phyloP scores from a whole-genome alignment of 768 basidiomycete genomes.

The Naganishia randhawae region DNA sequence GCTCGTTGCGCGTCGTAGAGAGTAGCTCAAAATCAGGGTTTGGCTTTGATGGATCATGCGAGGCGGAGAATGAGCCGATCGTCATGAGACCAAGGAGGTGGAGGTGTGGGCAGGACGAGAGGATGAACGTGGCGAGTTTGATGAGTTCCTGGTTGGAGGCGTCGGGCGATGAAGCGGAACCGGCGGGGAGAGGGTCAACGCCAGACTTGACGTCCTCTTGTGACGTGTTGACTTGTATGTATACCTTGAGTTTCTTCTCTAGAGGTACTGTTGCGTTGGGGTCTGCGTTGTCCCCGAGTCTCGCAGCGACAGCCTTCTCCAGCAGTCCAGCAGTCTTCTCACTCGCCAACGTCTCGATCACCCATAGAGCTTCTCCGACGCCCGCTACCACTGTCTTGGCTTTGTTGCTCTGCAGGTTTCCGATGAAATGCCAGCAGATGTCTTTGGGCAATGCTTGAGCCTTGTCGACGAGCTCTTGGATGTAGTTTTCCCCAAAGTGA shows the following conservation, averaged over 20 bases:
- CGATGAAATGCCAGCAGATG: constrained; percentile 97
- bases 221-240: constrained; percentile 93
- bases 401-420: constrained; percentile 88
- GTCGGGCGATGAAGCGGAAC: constrained; percentile 22
- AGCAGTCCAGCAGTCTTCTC: constrained; percentile 73
- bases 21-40: constrained; percentile 75
- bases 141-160: constrained; percentile 57
- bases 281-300: constrained; percentile 53
- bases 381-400: constrained; percentile 58
- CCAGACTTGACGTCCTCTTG: constrained; percentile 89
- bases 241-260: constrained; percentile 73
- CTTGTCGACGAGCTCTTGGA: constrained; percentile 86
- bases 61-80: constrained; percentile 77
- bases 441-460: constrained; percentile 75
- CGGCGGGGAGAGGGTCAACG: constrained; percentile 58
- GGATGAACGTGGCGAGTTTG: constrained; percentile 66
- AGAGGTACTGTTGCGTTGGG: too few species aligned
- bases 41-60: constrained; percentile 56
- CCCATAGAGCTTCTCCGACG: constrained; percentile 61
- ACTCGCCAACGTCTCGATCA: constrained; percentile 81
- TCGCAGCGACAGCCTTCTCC: constrained; percentile 57
- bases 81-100: constrained; percentile 89
- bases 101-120: constrained; percentile 69
- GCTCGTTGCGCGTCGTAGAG: constrained; percentile 60
- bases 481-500: constrained; percentile 98